Base-by-base conservation (phyloP, 768 basidiomycete species). In the Exsudoporus frostii region DNA sequence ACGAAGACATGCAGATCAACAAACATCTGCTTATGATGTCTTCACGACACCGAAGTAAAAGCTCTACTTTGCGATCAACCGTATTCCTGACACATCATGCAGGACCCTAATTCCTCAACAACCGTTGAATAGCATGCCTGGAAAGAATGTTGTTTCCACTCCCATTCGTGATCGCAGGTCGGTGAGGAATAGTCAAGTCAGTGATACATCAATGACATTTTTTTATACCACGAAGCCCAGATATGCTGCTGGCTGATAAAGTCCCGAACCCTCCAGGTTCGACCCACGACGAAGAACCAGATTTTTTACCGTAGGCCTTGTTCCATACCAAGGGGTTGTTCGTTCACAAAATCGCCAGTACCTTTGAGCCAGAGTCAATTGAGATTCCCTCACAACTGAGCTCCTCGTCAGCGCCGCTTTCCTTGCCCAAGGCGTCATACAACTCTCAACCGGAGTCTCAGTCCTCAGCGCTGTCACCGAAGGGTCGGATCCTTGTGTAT, bases 401-500 rank as follows among this genome's bases (percentile, higher is more conserved):
- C 41, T 38, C 19, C 11, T 42, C 33, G 3, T 34, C 39, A 6
- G 46, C 10, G 9, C 36, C 11, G 10, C 15, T 44, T 30, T 36
- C 45, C 17, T 34, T 27, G 2, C 62, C 49, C 25, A 56, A n/a
- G 20, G 66, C 66, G 9, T 68, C 62, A 2, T 60, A 60, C 48
- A 49, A 48, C 27, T 58, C 54, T 17, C 53, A 45, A 34, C 7
- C 25, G 1, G 36, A 13, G 13, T 45, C 59, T 20, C 59, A 53
- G 19, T 46, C 58, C n/a, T 44, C 48, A 4, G 19, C 34, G n/a
- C 27, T 11, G 2, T 27, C 50, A 10, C 48, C 30, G 4, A 47
- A 27, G 9, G 44, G 57, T 37, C 57, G 51, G 13, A 25, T 46
- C 30, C 83, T 81, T 61, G 61, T 69, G 32, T 90, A 86, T 54